These are phyloP conservation scores for Pelargonium nanum DNA, from an alignment of 345 rosid species.

Conservation along the genomic window DNA sequence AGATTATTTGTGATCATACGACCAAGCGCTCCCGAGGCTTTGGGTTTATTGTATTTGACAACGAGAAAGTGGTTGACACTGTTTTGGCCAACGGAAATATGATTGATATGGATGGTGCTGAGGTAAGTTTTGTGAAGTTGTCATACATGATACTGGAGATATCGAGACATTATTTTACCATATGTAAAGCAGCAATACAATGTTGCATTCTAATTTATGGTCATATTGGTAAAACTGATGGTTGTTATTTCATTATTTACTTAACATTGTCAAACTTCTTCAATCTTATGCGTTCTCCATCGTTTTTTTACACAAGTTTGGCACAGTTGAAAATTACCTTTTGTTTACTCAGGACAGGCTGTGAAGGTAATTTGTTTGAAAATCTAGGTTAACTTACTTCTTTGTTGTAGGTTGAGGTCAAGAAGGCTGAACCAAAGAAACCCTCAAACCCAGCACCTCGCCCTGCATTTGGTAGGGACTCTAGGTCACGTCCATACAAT, in stretches of 20 bases:
- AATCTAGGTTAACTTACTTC: conserved; percentile 21
- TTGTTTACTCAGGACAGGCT: conserved; percentile 8
- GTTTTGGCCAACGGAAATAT: conserved; percentile 20
- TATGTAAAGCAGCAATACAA: background rate
- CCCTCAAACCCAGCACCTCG: conserved; percentile 19
- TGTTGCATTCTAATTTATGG: background rate
- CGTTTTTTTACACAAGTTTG: conserved; percentile 1
- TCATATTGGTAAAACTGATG: background rate
- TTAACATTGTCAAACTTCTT: background rate
- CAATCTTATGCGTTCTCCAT: background rate
- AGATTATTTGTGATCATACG: conserved; percentile 26
- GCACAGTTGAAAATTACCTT: background rate
- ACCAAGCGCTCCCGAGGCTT: conserved; percentile 28
- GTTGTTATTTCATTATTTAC: background rate
- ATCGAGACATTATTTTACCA: background rate
- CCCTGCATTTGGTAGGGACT: conserved; percentile 22
- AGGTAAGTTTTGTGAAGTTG: conserved; percentile 15
- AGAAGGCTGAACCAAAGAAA: conserved; percentile 28
- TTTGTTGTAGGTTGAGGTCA: conserved; percentile 29
- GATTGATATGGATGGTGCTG: conserved; percentile 22
- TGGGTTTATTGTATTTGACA: conserved; percentile 24
- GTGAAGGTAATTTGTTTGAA: conserved; percentile 3
- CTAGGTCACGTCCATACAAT: conserved; percentile 20
- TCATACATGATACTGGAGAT: background rate
- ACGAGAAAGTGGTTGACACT: conserved; percentile 20